Conservation (phyloP, 2,329 filamentous ascomycete genomes). For the Corynespora cassiicola region DNA sequence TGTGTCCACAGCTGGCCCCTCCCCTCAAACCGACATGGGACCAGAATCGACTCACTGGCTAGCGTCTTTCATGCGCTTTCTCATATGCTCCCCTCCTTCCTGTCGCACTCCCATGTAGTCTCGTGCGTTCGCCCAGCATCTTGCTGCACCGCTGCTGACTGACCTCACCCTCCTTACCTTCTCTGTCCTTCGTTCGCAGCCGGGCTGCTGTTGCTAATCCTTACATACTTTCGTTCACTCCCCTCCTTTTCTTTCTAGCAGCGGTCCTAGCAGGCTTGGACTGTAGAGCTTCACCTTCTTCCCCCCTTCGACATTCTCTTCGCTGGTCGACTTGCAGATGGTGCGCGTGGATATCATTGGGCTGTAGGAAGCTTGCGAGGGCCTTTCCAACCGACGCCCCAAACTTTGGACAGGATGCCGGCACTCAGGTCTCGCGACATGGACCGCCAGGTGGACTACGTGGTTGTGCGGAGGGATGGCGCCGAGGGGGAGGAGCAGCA, state of each 20-base stretch:
- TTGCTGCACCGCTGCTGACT: constrained; percentile 38
- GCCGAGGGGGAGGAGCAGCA: constrained; percentile 18
- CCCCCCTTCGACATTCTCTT: constrained; percentile 20
- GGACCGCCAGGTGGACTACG: constrained; percentile 32
- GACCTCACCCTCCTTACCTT: constrained; percentile 24
- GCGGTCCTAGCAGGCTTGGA: constrained; percentile 45
- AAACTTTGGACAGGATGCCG: constrained; percentile 35
- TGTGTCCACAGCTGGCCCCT: constrained; percentile 25
- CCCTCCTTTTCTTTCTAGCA: constrained; percentile 31
- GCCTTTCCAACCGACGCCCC: constrained; percentile 27
- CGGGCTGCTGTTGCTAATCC: constrained; percentile 45
- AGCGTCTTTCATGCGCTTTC: constrained; percentile 45
- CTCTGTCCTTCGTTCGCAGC: constrained; percentile 45
- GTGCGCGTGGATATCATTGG: constrained; percentile 35
- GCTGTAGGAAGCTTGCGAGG: constrained; percentile 44
- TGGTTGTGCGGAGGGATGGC: constrained; percentile 33
- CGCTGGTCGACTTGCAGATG: constrained; percentile 41
- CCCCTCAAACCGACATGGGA: constrained; percentile 45
- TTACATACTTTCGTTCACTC: constrained; percentile 37
- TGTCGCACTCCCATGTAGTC: constrained; percentile 40
- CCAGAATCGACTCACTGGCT: constrained; percentile 40
- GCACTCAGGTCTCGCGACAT: constrained; percentile 26
- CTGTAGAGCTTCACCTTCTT: constrained; percentile 22
- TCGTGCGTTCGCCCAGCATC: constrained; percentile 43
- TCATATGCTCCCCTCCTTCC: constrained; percentile 42